phyloP scores from a whole-genome alignment of 2,329 filamentous ascomycete genomes.

The Exserohilum rostratum region DNA sequence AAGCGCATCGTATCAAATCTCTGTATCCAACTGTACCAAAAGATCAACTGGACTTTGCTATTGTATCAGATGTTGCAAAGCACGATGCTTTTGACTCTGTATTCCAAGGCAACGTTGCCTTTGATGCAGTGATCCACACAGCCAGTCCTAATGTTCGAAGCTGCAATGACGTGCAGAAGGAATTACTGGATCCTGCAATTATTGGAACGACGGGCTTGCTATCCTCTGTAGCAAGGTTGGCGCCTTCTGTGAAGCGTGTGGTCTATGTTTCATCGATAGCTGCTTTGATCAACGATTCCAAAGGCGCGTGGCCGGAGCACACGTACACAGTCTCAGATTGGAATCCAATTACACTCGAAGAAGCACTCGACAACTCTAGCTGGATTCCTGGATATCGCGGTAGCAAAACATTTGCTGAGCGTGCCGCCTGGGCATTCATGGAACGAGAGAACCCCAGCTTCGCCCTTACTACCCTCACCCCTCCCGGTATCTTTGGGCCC shows the following conservation, averaged over 20 bases:
- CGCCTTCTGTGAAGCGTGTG: conserved; percentile 71
- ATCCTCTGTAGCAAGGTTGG: conserved; percentile 61
- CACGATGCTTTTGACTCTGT: conserved; percentile 68
- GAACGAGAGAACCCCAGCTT: conserved; percentile 54
- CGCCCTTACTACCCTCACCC: conserved; percentile 51
- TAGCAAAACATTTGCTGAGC: conserved; percentile 65
- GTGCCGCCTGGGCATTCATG: conserved; percentile 56
- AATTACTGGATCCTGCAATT: conserved; percentile 63
- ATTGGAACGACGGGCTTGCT: conserved; percentile 66
- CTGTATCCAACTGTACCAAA: conserved; percentile 55
- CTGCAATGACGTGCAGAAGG: conserved; percentile 70
- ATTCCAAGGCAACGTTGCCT: conserved; percentile 62
- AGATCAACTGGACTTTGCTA: conserved; percentile 63
- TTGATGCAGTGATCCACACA: conserved; percentile 64
- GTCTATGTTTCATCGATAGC: conserved; percentile 70
- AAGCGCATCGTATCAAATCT: conserved; percentile 61
- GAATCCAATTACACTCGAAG: conserved; percentile 59
- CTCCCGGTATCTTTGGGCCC: conserved; percentile 54
- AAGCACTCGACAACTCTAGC: conserved; percentile 43
- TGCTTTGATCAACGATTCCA: conserved; percentile 58
- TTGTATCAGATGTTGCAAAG: conserved; percentile 73
- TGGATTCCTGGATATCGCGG: conserved; percentile 47
- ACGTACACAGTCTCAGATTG: conserved; percentile 58
- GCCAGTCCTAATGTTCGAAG: conserved; percentile 49
- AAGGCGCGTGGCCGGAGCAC: conserved; percentile 48